Evolutionary conservation across 257 asterid species (phyloP).

Genomic region (Fraxinus quadrangulata): DNA sequence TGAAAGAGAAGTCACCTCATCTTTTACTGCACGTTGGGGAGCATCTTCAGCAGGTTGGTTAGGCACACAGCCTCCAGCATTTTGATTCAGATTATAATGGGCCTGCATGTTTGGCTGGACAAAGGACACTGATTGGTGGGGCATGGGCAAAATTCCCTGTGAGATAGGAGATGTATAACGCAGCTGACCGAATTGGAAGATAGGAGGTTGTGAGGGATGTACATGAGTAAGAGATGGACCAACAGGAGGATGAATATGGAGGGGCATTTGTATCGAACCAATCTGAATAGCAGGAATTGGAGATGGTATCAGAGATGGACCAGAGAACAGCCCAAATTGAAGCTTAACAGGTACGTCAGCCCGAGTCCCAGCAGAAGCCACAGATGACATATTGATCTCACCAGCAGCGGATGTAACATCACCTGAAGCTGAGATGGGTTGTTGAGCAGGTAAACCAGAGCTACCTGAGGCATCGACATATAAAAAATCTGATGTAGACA

Average conservation of each 20-base stretch:
- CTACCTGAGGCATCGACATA: slow-evolving; percentile 42
- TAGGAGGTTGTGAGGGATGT: slow-evolving; percentile 74
- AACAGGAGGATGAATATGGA: slow-evolving; percentile 70
- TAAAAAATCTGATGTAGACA: slow-evolving; percentile 36
- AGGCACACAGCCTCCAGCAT: slow-evolving; percentile 45
- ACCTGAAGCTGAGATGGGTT: slow-evolving; percentile 40
- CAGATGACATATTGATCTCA: slow-evolving; percentile 42
- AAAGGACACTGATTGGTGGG: slow-evolving; percentile 62
- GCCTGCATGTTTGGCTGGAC: slow-evolving; percentile 60
- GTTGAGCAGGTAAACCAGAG: slow-evolving; percentile 39
- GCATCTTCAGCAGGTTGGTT: slow-evolving; percentile 46
- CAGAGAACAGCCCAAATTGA: slow-evolving; percentile 97
- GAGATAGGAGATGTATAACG: slow-evolving; percentile 67
- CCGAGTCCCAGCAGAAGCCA: slow-evolving; percentile 46
- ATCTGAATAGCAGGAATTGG: slow-evolving; percentile 97
- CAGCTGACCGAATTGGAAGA: slow-evolving; percentile 87
- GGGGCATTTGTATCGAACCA: slow-evolving; percentile 99
- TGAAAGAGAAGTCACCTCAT: slow-evolving; percentile 33
- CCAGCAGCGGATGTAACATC: slow-evolving; percentile 38
- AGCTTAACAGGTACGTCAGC: slow-evolving; percentile 69
- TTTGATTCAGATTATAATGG: slow-evolving; percentile 46
- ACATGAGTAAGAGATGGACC: slow-evolving; percentile 66
- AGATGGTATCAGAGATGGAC: slow-evolving; percentile 88
- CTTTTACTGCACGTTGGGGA: slow-evolving; percentile 37
- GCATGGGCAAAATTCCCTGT: slow-evolving; percentile 63